These are phyloP conservation scores for Blastobotrys capitulatus DNA, from an alignment of 1,139 yeast species.

Conservation along the genomic window DNA sequence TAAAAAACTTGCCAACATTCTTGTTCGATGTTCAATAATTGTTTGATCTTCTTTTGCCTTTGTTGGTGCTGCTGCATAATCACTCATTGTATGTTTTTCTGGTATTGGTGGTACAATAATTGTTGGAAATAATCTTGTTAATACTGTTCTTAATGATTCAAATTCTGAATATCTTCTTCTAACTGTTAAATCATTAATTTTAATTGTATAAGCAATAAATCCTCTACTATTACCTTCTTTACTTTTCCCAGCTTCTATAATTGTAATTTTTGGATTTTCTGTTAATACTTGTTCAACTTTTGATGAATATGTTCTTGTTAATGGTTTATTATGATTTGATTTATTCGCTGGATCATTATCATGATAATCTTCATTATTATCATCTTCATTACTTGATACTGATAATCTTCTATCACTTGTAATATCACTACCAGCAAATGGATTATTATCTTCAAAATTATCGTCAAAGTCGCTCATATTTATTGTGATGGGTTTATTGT, in stretches of 20 bases:
- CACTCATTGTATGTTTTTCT: constrained; percentile 68
- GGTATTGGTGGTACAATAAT: constrained; percentile 90
- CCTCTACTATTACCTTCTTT: constrained; percentile 69
- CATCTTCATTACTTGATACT: constrained; percentile 5
- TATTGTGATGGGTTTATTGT: no score
- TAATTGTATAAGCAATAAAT: constrained; percentile 77
- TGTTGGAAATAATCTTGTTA: constrained; percentile 74
- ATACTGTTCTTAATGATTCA: constrained; percentile 67
- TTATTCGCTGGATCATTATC: background rate
- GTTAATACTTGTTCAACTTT: constrained; percentile 35
- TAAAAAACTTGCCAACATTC: constrained; percentile 71
- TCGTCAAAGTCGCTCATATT: constrained; percentile 36
- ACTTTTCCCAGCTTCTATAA: constrained; percentile 72
- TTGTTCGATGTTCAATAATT: constrained; percentile 58
- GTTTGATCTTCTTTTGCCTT: constrained; percentile 50
- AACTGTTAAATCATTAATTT: constrained; percentile 53
- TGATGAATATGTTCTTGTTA: constrained; percentile 27
- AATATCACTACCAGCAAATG: constrained; percentile 36
- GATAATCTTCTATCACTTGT: constrained; percentile 16
- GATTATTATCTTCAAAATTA: constrained; percentile 40
- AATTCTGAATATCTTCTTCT: constrained; percentile 89
- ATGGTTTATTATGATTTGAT: background rate
- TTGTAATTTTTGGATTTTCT: constrained; percentile 41
- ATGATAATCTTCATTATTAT: background rate
- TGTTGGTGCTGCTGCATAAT: constrained; percentile 49